Evolutionary conservation across 108 stramenopile genomes (phyloP).

Genomic region (Conticribra guillardii): DNA sequence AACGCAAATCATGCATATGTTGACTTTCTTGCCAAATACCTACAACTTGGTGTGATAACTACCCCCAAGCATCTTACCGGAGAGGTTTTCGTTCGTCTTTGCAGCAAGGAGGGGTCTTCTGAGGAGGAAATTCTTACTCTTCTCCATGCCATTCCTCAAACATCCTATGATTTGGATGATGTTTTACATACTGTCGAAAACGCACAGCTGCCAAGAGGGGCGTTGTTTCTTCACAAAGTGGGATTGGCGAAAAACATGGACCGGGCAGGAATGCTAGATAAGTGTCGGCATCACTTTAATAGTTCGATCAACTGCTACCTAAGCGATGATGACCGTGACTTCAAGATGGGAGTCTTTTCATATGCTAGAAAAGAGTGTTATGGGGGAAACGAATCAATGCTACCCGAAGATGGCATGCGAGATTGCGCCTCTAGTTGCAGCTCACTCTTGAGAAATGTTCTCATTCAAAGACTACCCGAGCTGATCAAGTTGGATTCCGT

Average conservation of each 20-base stretch:
- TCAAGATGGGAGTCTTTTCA: conserved; percentile 67
- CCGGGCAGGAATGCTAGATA: conserved; percentile 26
- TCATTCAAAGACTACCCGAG: conserved; percentile 58
- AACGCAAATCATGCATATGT: conserved; percentile 61
- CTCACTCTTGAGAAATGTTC: conserved; percentile 37
- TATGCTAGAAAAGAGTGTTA: conserved; percentile 79
- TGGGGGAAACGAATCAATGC: conserved; percentile 35
- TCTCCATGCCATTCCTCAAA: conserved; percentile 64
- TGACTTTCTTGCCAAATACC: conserved; percentile 85
- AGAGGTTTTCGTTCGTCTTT: conserved; percentile 64
- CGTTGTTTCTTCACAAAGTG: conserved; percentile 73
- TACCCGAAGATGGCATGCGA: conserved; percentile 13
- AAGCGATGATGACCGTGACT: conserved; percentile 63
- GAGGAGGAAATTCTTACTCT: conserved; percentile 60
- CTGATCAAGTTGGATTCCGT: conserved; percentile 67
- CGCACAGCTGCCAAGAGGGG: conserved; percentile 64
- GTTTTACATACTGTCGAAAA: conserved; percentile 67
- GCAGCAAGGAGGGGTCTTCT: conserved; percentile 43
- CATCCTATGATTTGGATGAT: conserved; percentile 66
- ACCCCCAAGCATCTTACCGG: conserved; percentile 62
- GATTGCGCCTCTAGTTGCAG: conserved; percentile 2
- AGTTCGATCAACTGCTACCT: conserved; percentile 83
- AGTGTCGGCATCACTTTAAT: conserved; percentile 60
- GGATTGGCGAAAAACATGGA: conserved; percentile 54
- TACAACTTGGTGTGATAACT: conserved; percentile 64